Percentiles rank a stretch among this genome's conserved stretches.
Evolutionary conservation across 2,329 filamentous ascomycete species (phyloP).

Genomic region (Mycosphaerella arachidis): DNA sequence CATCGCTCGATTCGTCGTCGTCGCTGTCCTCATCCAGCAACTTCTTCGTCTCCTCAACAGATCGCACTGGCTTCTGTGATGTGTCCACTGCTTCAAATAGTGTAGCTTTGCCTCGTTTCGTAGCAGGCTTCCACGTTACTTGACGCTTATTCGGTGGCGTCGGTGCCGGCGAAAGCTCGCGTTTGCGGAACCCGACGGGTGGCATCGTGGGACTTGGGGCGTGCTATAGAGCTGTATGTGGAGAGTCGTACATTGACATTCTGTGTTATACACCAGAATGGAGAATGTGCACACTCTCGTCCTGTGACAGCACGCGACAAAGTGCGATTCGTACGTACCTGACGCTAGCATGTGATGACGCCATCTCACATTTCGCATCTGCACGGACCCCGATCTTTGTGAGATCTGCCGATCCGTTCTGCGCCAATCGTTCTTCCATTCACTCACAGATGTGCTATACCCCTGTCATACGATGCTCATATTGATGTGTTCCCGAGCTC

Average conservation of each 20-base stretch:
- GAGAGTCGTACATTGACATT: neutral
- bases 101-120: conserved; percentile 34
- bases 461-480: no score
- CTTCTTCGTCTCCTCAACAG: conserved; percentile 30
- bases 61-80: conserved; percentile 25
- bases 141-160: conserved; percentile 33
- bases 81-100: conserved; percentile 45
- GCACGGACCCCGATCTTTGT: neutral
- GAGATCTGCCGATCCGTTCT: conserved; percentile 4
- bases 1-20: conserved; percentile 39
- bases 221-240: no score
- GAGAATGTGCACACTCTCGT: neutral
- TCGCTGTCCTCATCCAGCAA: conserved; percentile 38
- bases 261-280: neutral
- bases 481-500: no score
- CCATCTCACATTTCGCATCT: neutral
- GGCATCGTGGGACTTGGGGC: conserved; percentile 50
- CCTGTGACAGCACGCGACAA: neutral
- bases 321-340: conserved; percentile 1
- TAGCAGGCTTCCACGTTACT: conserved; percentile 24
- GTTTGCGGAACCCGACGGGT: conserved; percentile 64
- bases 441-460: neutral
- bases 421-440: conserved; percentile 3
- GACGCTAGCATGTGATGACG: neutral
- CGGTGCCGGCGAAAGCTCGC: conserved; percentile 50